Evolutionary conservation across 768 basidiomycete species (phyloP), one percentile per base, ranked within the genome.

Genomic region (Boletus reticulatus): DNA sequence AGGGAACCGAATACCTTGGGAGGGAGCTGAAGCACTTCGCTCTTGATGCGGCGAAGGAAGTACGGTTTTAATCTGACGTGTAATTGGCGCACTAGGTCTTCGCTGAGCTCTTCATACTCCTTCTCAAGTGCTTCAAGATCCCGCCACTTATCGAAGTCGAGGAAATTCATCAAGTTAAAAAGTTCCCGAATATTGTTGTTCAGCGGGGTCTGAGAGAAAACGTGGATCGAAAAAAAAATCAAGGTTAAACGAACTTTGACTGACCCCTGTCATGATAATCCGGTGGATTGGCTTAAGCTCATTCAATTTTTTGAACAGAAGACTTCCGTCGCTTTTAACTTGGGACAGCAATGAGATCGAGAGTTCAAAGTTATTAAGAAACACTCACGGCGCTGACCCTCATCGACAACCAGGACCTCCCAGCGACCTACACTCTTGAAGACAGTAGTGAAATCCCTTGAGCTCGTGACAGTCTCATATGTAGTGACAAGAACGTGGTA

Each of bases 161-260:
- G 81, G 76, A 98, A 98, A 69, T 94, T 92, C 86, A 99, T 94
- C 42, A 99, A 79, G 69, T 95, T 98, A 78, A 98, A 96, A 24
- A 99, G 73, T 72, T 99, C 97, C 45, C 92, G 82, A 22, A 99
- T 88, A 67, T 98, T 98, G 76, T 98, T 98, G 72, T 98, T 98
- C 55, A 98, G 72, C 0, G 96, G 96, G 0, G 97, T 98, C 81
- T 93, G 55, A 19, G 37, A 38, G 38, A 41, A 38, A 34, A 20
- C 19, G 20, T 55, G 43, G 11, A 47, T 50, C 7, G 7, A 52
- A 37, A 42, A 31, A 44, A 39, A 31, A 44, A 29, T 22, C 27
- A 36, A 37, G 17, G 11, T 19, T 47, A 31, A 10, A 52, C 27
- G 46, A n/a, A 27, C 4, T 44, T 29, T 20, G 10, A 67, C 81